phyloP scores from a whole-genome alignment of 2,329 filamentous ascomycete species.

The Colletotrichum lini region DNA sequence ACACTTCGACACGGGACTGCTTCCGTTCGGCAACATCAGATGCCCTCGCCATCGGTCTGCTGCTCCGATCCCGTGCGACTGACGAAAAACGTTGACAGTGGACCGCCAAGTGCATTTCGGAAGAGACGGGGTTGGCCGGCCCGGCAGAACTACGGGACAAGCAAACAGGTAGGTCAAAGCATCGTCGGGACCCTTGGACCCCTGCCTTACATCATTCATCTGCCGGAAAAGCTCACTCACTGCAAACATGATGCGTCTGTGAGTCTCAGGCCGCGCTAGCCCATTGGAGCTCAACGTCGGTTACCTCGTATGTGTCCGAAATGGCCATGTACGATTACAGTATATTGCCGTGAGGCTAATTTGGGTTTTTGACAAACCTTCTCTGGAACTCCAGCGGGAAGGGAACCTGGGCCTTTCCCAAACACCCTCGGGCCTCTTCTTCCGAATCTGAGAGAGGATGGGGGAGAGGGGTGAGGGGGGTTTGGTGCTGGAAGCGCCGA shows the following conservation, averaged over 20 bases:
- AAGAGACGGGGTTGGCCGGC: background rate
- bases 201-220: conserved; percentile 22
- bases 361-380: conserved; percentile 30
- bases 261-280: conserved; percentile 30
- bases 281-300: background rate
- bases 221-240: background rate
- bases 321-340: background rate
- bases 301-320: background rate
- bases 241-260: conserved; percentile 11
- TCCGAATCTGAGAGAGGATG: background rate
- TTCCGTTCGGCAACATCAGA: background rate
- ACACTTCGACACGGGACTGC: background rate
- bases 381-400: conserved; percentile 2
- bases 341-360: conserved; percentile 15
- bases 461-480: no score
- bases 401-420: conserved; percentile 20
- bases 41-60: background rate
- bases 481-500: conserved; percentile 3
- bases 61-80: background rate
- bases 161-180: background rate
- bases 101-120: background rate
- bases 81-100: background rate
- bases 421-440: conserved; percentile 27
- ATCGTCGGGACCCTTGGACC: conserved; percentile 25
- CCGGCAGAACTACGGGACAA: conserved; percentile 1